Evolutionary conservation across 2,329 filamentous ascomycete species (phyloP), one percentile per base, ranked within the genome.

Genomic region (Sclerotinia sclerotiorum): DNA sequence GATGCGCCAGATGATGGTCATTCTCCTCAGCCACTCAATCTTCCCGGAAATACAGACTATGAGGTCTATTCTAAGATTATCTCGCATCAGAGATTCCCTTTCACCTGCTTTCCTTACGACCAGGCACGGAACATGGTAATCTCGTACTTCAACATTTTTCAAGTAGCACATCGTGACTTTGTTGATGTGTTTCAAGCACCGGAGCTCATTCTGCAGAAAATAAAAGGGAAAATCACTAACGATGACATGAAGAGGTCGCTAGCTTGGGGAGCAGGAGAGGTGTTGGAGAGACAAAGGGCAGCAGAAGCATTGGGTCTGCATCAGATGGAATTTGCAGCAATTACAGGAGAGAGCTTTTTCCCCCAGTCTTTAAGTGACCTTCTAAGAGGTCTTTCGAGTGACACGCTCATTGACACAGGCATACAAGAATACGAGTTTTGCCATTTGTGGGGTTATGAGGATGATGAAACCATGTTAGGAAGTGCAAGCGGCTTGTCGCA

Each of bases 1-100:
- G 35, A 44, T 24, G 56, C 56, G 6, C 4, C 11, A 24, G 56
- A 44, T 17, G n/a, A 24, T 54, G 13, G 10, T 17, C 29, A 55
- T 32, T 35, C 52, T 13, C 29, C 10, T 21, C 8, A 19, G 32
- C 52, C 52, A n/a, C 8, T 55, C 29, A 21, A 35, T 55, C 56
- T 15, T 5, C 56, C 56, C 7, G 35, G 56, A 42, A 58, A 44
- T 21, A 58, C 35, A 39, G 39, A 58, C 56, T 58, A 15, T 27
- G 56, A 58, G 13, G 56, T 58, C 24, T 58, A 58, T 58, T 42
- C 32, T 24, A 39, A 44, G 15, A n/a, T 58, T 27, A 19, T 58
- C 39, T 39, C 56, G 2, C 24, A 58, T 5, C 35, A 58, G n/a
- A 44, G 15, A 24, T 58, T 44, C 21, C 56, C 56, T 3, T 42